Conservation (phyloP, 495 filamentous ascomycete genomes). For the Aspergillus olivimuriae region DNA sequence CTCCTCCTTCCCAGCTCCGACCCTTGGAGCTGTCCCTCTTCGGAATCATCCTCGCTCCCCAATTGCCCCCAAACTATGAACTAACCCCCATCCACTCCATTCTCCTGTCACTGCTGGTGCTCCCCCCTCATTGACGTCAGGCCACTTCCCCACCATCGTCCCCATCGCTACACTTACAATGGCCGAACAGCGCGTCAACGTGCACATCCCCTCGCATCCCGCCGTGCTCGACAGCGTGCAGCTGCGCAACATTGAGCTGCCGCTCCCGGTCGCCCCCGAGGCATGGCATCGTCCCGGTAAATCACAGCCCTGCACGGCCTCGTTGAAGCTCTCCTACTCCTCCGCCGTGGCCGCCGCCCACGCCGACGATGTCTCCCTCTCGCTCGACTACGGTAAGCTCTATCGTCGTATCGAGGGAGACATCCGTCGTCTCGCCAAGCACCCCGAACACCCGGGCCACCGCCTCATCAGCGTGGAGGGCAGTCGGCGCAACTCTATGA, state of each 20-base stretch:
- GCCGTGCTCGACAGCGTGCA: conserved; percentile 35
- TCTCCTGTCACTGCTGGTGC: too few relatives aligned
- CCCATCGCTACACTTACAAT: conserved; percentile 12
- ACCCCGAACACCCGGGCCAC: conserved; percentile 17
- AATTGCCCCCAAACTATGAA: too few relatives aligned
- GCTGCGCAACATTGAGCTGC: conserved; percentile 37
- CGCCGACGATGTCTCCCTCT: conserved; percentile 40
- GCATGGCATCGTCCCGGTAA: conserved; percentile 41
- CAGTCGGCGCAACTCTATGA: conserved; percentile 28
- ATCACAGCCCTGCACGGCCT: conserved; percentile 39
- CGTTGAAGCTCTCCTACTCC: conserved; percentile 38
- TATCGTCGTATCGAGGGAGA: conserved; percentile 39
- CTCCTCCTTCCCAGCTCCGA: too few relatives aligned
- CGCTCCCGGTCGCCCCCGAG: conserved; percentile 38
- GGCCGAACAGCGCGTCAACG: conserved; percentile 22
- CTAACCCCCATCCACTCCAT: too few relatives aligned
- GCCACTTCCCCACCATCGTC: background rate
- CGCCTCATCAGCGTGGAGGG: conserved; percentile 27
- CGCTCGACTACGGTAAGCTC: conserved; percentile 43
- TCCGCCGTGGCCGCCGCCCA: conserved; percentile 36
- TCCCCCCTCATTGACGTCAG: background rate
- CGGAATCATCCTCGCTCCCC: too few relatives aligned
- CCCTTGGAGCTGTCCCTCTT: too few relatives aligned
- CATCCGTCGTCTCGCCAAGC: conserved; percentile 26
- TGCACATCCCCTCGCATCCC: conserved; percentile 32